These are phyloP conservation scores for Trichosporon sp. DNA, from an alignment of 1,284 basidiomycete genomes.

Conservation along the genomic window DNA sequence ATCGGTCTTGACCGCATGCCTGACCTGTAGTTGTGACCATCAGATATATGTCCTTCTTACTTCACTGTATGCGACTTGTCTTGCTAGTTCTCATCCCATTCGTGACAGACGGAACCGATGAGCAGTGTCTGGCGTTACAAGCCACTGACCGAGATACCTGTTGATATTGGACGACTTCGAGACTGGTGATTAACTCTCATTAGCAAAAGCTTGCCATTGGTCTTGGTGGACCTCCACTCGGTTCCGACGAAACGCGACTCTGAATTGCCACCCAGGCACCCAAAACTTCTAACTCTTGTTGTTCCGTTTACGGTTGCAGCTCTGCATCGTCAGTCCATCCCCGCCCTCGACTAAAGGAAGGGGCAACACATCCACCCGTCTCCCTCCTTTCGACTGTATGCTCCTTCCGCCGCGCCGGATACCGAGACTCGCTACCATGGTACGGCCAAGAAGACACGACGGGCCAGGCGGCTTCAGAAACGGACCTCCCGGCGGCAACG, in stretches of 20 bases:
- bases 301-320: neutral
- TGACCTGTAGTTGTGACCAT: neutral
- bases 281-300: slow-evolving; percentile 4
- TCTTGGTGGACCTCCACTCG: neutral
- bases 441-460: slow-evolving; percentile 6
- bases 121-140: too few relatives aligned
- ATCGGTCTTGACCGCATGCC: neutral
- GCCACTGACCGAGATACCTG: too few relatives aligned
- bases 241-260: neutral
- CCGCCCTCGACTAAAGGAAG: neutral
- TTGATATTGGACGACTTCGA: neutral
- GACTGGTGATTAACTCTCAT: neutral
- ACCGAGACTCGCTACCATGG: neutral
- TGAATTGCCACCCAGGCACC: slow-evolving; percentile 10
- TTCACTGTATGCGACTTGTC: neutral
- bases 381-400: slow-evolving; percentile 5
- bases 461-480: slow-evolving; percentile 6
- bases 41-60: neutral
- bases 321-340: neutral
- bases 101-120: too few relatives aligned
- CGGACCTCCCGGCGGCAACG: neutral
- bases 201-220: neutral
- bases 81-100: neutral
- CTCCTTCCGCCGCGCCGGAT: neutral
- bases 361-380: neutral